Base-by-base conservation (phyloP, 176 grass and related monocot genomes). In the Carex kokanica region DNA sequence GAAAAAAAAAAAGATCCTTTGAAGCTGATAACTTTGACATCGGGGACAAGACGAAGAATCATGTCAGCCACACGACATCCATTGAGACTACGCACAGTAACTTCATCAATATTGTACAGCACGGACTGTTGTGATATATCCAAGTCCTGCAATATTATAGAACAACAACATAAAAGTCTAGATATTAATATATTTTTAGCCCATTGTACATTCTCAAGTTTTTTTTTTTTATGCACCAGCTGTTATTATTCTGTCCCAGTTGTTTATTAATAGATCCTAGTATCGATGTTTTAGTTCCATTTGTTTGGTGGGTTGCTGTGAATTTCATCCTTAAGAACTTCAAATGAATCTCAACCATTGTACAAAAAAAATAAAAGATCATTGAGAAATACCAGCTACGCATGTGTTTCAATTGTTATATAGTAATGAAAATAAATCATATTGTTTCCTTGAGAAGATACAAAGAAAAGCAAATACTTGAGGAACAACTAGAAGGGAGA, bases 11-110 rank as follows among this genome's bases (percentile, higher is more conserved):
- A 79, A 73, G 47, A n/a, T 70, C 84, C 21, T 53, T 71, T 20
- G 3, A 80, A 52, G 27, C 66, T 85, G 56, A 81, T 85, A 93
- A 93, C 97, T 91, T 93, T 84, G 62, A 93, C 63, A 89, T 99
- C 90, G 16, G 97, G 97, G 85, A 99, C 97, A 82, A 96, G 93
- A 52, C 89, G 90, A 86, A 99, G 89, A 88, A 99, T 99, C 84
- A 90, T 93, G 78, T 99, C 97, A 6, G 91, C 97, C 51, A 92
- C 97, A 82, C 97, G 93, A 79, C 97, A 99, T 29, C 97, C 97
- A 88, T 95, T 99, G 78, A 99, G 93, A 90, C 97, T 99, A 78
- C 89, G 89, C 59, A 95, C 91, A 41, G 93, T 99, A 78, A 88
- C 93, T 85, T 99, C 97, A 83, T 99, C 97, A 53, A 91, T 68